Percentiles rank a stretch among this genome's conserved stretches.
These are phyloP conservation scores for Vicia villosa DNA, from an alignment of 306 rosid genomes.

Conservation along the genomic window DNA sequence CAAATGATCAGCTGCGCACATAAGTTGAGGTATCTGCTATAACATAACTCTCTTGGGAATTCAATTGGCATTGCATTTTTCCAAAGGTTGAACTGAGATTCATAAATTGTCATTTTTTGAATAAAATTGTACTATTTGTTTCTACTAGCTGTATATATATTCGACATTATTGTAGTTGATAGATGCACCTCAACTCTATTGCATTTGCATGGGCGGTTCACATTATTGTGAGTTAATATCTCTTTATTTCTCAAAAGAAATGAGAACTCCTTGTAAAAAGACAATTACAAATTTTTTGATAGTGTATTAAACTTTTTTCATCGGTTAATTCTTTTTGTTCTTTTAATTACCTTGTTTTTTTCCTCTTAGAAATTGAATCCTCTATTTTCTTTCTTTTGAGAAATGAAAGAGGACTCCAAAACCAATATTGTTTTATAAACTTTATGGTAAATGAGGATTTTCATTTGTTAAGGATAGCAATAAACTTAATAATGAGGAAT, in stretches of 20 bases:
- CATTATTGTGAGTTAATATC: not conserved
- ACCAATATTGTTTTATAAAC: too few relatives aligned
- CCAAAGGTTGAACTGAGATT: not conserved
- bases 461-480: too few relatives aligned
- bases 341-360: too few relatives aligned
- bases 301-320: too few relatives aligned
- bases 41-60: not conserved
- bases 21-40: not conserved
- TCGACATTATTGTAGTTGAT: not conserved
- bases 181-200: not conserved
- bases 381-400: too few relatives aligned
- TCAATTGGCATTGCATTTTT: constrained; percentile 6
- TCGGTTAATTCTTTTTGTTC: too few relatives aligned
- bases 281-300: too few relatives aligned
- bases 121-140: constrained; percentile 9
- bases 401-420: too few relatives aligned
- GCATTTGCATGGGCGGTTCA: not conserved
- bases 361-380: too few relatives aligned
- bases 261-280: not conserved
- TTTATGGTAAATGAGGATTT: too few relatives aligned
- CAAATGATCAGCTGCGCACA: not conserved
- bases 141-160: too few relatives aligned
- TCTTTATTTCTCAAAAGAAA: not conserved
- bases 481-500: too few relatives aligned
- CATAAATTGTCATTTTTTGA: not conserved